These are phyloP conservation scores for Linanthus parryae DNA, from an alignment of 148 eudicot species.

Conservation along the genomic window DNA sequence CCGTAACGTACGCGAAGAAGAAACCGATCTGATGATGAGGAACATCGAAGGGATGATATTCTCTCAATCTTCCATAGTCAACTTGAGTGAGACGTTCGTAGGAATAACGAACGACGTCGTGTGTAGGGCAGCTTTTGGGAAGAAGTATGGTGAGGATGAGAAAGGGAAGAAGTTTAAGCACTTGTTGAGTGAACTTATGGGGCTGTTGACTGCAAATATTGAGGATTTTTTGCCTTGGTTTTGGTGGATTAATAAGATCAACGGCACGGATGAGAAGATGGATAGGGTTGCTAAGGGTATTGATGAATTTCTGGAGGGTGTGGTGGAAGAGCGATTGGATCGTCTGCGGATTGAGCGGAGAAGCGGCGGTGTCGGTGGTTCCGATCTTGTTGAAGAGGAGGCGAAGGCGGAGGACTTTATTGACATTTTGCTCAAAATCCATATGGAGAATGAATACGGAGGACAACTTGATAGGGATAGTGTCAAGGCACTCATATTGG, in stretches of 20 bases:
- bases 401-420: neutral
- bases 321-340: neutral
- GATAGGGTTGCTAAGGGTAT: neutral
- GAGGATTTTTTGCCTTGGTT: constrained; percentile 4
- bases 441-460: neutral
- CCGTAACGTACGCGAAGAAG: neutral
- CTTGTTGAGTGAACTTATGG: neutral
- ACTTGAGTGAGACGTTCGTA: neutral
- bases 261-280: neutral
- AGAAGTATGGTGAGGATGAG: neutral
- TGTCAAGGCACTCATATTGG: constrained; percentile 6
- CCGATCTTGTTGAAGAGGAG: neutral
- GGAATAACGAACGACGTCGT: neutral
- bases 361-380: neutral
- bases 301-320: constrained; percentile 7
- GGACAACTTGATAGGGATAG: neutral
- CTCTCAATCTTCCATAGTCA: neutral
- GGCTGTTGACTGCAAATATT: neutral
- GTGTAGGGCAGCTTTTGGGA: neutral
- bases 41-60: neutral
- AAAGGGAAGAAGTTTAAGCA: neutral
- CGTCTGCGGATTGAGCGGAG: neutral
- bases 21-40: neutral
- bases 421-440: neutral
- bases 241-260: neutral